phyloP scores from a whole-genome alignment of 345 rosid genomes.

The Bruguiera sexangula region DNA sequence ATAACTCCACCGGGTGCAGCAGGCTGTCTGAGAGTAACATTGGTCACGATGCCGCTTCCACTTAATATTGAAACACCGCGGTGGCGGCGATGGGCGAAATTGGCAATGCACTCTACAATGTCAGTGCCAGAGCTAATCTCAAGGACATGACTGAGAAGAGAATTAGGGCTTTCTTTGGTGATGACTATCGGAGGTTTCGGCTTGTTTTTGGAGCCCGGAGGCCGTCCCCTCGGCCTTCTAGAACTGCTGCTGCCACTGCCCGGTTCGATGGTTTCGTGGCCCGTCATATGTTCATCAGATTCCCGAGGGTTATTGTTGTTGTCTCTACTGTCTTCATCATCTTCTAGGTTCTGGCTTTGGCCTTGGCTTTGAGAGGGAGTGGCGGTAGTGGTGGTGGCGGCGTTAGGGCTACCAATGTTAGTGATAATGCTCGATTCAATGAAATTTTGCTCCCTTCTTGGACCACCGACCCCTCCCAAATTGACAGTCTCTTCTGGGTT shows the following conservation, averaged over 20 bases:
- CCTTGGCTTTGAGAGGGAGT: constrained; percentile 16
- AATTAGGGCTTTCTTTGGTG: constrained; percentile 81
- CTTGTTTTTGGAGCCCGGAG: constrained; percentile 86
- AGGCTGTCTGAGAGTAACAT: constrained; percentile 78
- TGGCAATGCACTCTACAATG: constrained; percentile 57
- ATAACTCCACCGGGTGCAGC: constrained; percentile 66
- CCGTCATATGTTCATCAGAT: constrained; percentile 26
- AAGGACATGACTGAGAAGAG: constrained; percentile 78
- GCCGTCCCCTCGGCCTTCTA: constrained; percentile 81
- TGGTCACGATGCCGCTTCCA: constrained; percentile 73
- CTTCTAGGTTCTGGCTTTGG: constrained; percentile 39
- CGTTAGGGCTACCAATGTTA: constrained; percentile 30
- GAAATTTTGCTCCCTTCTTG: constrained; percentile 57
- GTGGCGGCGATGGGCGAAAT: constrained; percentile 61
- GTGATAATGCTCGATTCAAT: constrained; percentile 20
- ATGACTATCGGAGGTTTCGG: constrained; percentile 67
- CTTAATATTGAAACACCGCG: constrained; percentile 76
- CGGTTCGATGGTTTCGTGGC: constrained; percentile 34
- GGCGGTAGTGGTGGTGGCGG: constrained; percentile 24
- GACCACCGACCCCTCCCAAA: constrained; percentile 39
- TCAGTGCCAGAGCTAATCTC: constrained; percentile 78
- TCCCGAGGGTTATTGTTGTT: constrained; percentile 19
- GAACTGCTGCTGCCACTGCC: constrained; percentile 49
- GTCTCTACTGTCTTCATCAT: constrained; percentile 44
- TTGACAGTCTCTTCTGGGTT: constrained; percentile 31